Percentiles rank a stretch among this genome's conserved stretches.
phyloP scores from a whole-genome alignment of 139 green algal species.

The Microglena sp. region DNA sequence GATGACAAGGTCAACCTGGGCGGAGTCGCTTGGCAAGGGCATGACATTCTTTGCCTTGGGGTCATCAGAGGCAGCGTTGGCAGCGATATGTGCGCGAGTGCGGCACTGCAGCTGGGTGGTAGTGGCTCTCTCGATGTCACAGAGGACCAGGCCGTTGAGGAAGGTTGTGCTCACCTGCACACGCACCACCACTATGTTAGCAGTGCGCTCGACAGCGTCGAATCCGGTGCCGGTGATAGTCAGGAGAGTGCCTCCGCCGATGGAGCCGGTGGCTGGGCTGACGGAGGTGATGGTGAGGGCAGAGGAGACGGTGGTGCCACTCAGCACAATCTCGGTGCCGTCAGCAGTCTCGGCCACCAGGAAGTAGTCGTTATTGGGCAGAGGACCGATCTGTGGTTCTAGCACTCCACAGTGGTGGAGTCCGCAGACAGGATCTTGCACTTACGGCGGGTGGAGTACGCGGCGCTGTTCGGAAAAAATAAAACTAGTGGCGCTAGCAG shows the following conservation, averaged over 20 bases:
- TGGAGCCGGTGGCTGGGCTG: background rate
- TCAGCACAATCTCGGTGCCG: too few relatives aligned
- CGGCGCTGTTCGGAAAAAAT: too few relatives aligned
- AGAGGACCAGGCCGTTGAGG: constrained; percentile 11
- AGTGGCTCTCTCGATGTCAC: constrained; percentile 5
- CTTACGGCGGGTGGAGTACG: too few relatives aligned
- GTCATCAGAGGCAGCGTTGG: constrained; percentile 2
- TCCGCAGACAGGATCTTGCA: too few relatives aligned
- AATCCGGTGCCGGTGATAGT: constrained; percentile 7
- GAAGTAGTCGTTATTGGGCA: too few relatives aligned
- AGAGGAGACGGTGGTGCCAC: background rate
- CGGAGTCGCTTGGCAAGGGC: background rate
- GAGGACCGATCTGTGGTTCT: too few relatives aligned
- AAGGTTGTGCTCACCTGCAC: constrained; percentile 11
- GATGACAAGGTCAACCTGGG: background rate
- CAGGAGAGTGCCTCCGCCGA: background rate
- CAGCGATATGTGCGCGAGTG: constrained; percentile 4
- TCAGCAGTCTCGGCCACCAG: too few relatives aligned
- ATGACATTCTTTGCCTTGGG: background rate
- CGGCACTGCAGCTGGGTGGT: constrained; percentile 1
- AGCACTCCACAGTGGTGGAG: too few relatives aligned
- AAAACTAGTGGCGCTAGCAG: too few relatives aligned
- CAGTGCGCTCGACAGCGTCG: background rate
- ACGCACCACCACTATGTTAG: background rate
- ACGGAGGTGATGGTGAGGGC: constrained; percentile 1